A percentile compares a stretch with the other conserved stretches of the same genome.
These are phyloP conservation scores for Piromyces finnis DNA, from an alignment of 192 early-diverging fungal species.

Conservation along the genomic window DNA sequence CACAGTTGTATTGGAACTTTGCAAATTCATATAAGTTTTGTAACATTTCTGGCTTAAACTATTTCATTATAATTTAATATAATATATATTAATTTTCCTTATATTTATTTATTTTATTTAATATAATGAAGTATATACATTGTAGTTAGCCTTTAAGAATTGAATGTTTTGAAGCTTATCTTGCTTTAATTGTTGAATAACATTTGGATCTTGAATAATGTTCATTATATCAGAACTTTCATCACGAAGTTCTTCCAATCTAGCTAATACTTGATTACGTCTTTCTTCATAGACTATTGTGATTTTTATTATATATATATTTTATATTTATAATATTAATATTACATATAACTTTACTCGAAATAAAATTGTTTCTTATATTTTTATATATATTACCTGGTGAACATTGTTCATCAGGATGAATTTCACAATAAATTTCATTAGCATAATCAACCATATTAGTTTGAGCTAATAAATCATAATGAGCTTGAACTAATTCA, in stretches of 20 bases:
- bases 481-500: slow-evolving; percentile 70
- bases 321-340: too few relatives aligned
- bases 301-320: not conserved
- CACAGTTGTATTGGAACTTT: slow-evolving; percentile 81
- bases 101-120: too few relatives aligned
- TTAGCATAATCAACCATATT: slow-evolving; percentile 91
- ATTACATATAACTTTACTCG: too few relatives aligned
- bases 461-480: slow-evolving; percentile 68
- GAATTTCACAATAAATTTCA: slow-evolving; percentile 62
- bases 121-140: slow-evolving; percentile 17
- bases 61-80: not conserved
- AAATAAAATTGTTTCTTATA: too few relatives aligned
- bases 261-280: slow-evolving; percentile 53
- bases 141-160: slow-evolving; percentile 71
- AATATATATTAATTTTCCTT: too few relatives aligned
- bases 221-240: slow-evolving; percentile 68
- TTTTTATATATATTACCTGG: slow-evolving; percentile 26
- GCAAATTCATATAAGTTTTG: slow-evolving; percentile 73
- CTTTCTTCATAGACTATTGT: slow-evolving; percentile 39
- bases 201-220: slow-evolving; percentile 79
- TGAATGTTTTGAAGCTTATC: slow-evolving; percentile 86
- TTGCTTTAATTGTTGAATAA: slow-evolving; percentile 72
- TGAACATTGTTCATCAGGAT: slow-evolving; percentile 53
- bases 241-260: slow-evolving; percentile 52
- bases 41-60: slow-evolving; percentile 81